Percentiles rank a stretch among this genome's conserved stretches.
Evolutionary conservation across 352 stramenopile genomes (phyloP).

Genomic region (Pythium volutum): DNA sequence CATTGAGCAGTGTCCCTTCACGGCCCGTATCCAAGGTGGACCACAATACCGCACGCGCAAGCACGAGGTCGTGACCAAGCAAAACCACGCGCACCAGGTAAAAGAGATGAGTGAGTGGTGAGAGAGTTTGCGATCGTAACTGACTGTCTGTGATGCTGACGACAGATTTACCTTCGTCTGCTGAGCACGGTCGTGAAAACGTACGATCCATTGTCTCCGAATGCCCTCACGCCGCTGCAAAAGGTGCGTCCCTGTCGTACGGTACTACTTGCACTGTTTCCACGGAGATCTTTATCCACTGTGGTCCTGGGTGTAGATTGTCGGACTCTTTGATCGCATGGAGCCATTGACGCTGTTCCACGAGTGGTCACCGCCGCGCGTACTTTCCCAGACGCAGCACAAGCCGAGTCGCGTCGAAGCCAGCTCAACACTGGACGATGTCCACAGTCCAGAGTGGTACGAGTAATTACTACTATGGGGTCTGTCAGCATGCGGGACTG

Average conservation of each 20-base stretch:
- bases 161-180: slow-evolving; percentile 67
- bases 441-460: slow-evolving; percentile 51
- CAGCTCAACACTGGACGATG: slow-evolving; percentile 59
- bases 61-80: slow-evolving; percentile 47
- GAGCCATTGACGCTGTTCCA: slow-evolving; percentile 67
- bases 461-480: neutral
- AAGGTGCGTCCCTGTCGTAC: too few relatives aligned
- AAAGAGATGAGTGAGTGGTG: too few relatives aligned
- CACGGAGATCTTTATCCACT: too few relatives aligned
- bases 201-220: slow-evolving; percentile 50
- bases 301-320: slow-evolving; percentile 36
- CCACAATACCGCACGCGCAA: slow-evolving; percentile 63
- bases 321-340: slow-evolving; percentile 53
- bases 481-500: neutral
- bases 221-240: slow-evolving; percentile 49
- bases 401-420: slow-evolving; percentile 44
- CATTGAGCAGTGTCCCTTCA: slow-evolving; percentile 68
- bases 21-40: slow-evolving; percentile 45
- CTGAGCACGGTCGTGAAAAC: slow-evolving; percentile 51
- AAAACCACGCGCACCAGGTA: slow-evolving; percentile 83
- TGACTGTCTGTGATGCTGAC: neutral
- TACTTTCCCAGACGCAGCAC: slow-evolving; percentile 42
- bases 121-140: too few relatives aligned
- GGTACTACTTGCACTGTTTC: too few relatives aligned
- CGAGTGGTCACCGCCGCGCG: slow-evolving; percentile 71